Percentiles rank a stretch among this genome's conserved stretches.
phyloP scores from a whole-genome alignment of 2,329 filamentous ascomycete species.

The Aspergillus sclerotialis region DNA sequence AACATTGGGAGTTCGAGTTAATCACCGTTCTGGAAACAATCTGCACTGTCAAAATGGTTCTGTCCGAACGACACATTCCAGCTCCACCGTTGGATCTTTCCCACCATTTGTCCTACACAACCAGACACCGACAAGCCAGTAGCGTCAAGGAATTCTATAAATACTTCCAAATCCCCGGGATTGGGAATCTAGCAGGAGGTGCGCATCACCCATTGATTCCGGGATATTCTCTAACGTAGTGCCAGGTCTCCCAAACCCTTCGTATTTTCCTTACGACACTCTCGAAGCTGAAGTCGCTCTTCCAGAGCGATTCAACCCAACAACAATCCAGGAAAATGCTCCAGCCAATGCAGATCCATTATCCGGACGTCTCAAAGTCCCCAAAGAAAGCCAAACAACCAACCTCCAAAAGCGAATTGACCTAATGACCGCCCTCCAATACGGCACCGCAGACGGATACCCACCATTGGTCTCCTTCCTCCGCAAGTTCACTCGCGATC shows the following conservation, averaged over 20 bases:
- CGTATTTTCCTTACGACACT: conserved; percentile 85
- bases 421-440: conserved; percentile 74
- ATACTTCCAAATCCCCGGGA: conserved; percentile 62
- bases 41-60: too few species aligned
- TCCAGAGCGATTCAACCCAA: conserved; percentile 66
- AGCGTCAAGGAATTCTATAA: conserved; percentile 78
- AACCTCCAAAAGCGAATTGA: conserved; percentile 68
- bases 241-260: conserved; percentile 68
- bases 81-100: conserved; percentile 61
- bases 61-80: too few species aligned
- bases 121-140: conserved; percentile 58
- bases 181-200: conserved; percentile 57
- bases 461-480: conserved; percentile 71
- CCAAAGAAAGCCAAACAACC: conserved; percentile 54
- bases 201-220: conserved; percentile 6
- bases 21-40: too few species aligned
- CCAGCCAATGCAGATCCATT: conserved; percentile 25
- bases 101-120: conserved; percentile 68
- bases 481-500: conserved; percentile 66
- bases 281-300: conserved; percentile 74
- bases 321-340: conserved; percentile 49
- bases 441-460: conserved; percentile 76
- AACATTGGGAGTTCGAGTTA: too few species aligned
- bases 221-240: neutral
- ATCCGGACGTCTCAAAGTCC: conserved; percentile 60